A percentile compares a stretch with the other conserved stretches of the same genome.
phyloP scores from a whole-genome alignment of 164 flowering plant species.

The Protea cynaroides region DNA sequence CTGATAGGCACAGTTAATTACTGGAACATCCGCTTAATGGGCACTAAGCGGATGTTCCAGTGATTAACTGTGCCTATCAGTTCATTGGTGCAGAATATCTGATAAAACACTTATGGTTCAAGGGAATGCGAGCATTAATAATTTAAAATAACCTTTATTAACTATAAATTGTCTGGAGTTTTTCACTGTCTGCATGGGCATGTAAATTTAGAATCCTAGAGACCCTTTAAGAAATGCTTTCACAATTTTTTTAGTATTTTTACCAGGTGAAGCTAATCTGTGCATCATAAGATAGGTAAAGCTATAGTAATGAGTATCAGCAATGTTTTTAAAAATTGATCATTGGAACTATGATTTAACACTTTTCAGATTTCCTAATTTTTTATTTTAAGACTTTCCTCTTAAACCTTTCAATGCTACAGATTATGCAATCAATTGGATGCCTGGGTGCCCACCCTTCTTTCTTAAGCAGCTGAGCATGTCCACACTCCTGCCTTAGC shows the following conservation, averaged over 20 bases:
- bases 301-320: neutral
- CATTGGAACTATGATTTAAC: neutral
- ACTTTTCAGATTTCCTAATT: neutral
- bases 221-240: no score
- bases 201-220: no score
- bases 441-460: conserved; percentile 95
- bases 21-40: neutral
- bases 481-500: conserved; percentile 83
- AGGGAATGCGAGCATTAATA: neutral
- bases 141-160: neutral
- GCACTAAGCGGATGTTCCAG: neutral
- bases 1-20: conserved; percentile 1
- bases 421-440: conserved; percentile 98
- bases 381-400: conserved; percentile 4
- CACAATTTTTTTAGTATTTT: neutral
- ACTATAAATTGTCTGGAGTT: no score
- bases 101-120: neutral
- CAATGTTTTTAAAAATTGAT: neutral
- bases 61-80: conserved; percentile 2
- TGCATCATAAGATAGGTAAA: no score
- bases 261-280: neutral
- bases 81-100: neutral
- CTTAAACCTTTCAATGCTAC: conserved; percentile 23
- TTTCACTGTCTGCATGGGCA: no score
- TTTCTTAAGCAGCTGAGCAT: conserved; percentile 79